A percentile compares a stretch with the other conserved stretches of the same genome.
phyloP scores from a whole-genome alignment of 2,329 filamentous ascomycete genomes.

The Epichloe glyceriae region DNA sequence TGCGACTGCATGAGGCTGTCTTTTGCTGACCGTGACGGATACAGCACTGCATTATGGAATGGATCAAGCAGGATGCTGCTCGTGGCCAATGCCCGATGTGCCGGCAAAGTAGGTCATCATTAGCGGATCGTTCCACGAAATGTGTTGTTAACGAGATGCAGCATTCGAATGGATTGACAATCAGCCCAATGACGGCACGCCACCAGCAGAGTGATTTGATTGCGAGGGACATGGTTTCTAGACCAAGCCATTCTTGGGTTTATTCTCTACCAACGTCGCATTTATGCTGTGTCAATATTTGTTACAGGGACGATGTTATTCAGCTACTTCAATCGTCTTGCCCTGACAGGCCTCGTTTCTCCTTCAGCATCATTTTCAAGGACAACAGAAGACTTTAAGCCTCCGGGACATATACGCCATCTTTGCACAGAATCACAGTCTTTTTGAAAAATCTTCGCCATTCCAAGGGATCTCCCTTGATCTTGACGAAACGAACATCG shows the following conservation, averaged over 20 bases:
- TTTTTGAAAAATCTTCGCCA: conserved; percentile 97
- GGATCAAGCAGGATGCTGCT: conserved; percentile 89
- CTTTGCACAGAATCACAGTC: conserved; percentile 75
- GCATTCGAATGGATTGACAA: conserved; percentile 28
- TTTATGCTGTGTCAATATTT: not conserved
- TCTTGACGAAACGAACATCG: conserved; percentile 84
- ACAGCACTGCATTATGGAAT: conserved; percentile 88
- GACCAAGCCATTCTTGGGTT: not conserved
- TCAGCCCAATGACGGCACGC: conserved; percentile 18
- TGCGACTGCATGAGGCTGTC: not conserved
- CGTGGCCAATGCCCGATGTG: conserved; percentile 98
- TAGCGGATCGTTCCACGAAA: not conserved
- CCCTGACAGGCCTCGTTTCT: not conserved
- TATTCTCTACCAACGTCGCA: not conserved
- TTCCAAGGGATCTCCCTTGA: conserved; percentile 90
- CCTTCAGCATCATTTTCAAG: not conserved
- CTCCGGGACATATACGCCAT: conserved; percentile 54
- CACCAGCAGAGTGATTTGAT: conserved; percentile 14
- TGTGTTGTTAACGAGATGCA: conserved; percentile 8
- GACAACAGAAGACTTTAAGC: conserved; percentile 15
- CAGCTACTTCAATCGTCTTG: not conserved
- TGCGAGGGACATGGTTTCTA: too few relatives aligned
- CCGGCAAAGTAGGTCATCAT: conserved; percentile 56
- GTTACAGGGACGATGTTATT: not conserved
- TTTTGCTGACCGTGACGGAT: not conserved